phyloP scores from a whole-genome alignment of 225 moss, liverwort and hornwort species.

The Marchantia polymorpha region DNA sequence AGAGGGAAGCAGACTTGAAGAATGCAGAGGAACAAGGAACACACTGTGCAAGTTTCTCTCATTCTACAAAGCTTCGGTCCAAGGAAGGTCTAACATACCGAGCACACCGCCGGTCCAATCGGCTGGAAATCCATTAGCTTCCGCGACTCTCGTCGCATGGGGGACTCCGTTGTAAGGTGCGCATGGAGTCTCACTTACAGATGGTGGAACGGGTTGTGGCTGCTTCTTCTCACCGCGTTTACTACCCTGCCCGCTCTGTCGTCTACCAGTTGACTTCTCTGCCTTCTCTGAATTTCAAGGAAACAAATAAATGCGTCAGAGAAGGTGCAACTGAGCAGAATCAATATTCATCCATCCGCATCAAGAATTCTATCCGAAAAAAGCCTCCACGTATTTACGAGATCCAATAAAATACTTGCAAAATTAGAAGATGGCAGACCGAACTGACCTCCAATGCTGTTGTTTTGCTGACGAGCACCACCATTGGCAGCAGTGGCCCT shows the following conservation, averaged over 20 bases:
- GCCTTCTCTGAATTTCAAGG: slow-evolving; percentile 32
- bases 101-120: slow-evolving; percentile 36
- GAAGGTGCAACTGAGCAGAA: too few species aligned
- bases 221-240: slow-evolving; percentile 50
- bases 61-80: neutral
- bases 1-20: neutral
- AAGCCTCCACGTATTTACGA: neutral
- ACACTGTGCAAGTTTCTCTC: neutral
- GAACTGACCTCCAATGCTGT: slow-evolving; percentile 29
- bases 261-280: slow-evolving; percentile 33
- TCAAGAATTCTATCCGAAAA: neutral
- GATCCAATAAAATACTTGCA: neutral
- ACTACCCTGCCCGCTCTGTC: slow-evolving; percentile 31
- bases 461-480: slow-evolving; percentile 24
- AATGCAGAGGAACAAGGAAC: too few species aligned
- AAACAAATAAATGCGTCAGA: neutral
- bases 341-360: neutral
- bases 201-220: slow-evolving; percentile 18
- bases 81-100: slow-evolving; percentile 17
- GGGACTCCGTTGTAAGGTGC: neutral
- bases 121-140: slow-evolving; percentile 22
- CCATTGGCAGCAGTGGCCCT: slow-evolving; percentile 25
- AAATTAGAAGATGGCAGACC: neutral
- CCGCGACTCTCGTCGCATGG: slow-evolving; percentile 8
- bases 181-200: slow-evolving; percentile 21